These are phyloP conservation scores for Trichoderma harzianum DNA, from an alignment of 2,329 filamentous ascomycete genomes.

Conservation along the genomic window DNA sequence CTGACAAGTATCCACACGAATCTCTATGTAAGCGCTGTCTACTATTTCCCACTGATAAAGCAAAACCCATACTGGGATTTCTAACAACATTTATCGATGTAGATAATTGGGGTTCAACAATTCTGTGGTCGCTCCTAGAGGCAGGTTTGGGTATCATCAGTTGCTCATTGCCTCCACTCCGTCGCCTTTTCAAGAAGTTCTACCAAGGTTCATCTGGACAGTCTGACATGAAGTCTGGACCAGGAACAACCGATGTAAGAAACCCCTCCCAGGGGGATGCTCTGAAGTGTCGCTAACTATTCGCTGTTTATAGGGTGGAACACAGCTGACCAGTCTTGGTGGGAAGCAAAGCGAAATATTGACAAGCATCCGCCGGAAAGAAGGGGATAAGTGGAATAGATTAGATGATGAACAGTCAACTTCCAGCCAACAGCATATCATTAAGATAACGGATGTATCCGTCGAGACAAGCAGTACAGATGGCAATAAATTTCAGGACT, in stretches of 20 bases:
- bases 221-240: background rate
- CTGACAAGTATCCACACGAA: background rate
- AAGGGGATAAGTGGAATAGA: background rate
- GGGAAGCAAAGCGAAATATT: background rate
- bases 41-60: background rate
- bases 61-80: background rate
- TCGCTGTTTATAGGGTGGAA: background rate
- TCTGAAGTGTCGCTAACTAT: background rate
- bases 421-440: background rate
- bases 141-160: background rate
- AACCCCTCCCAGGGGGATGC: background rate
- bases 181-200: background rate
- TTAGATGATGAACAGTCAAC: background rate
- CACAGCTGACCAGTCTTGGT: background rate
- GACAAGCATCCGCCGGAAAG: background rate
- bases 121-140: background rate
- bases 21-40: background rate
- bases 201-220: background rate
- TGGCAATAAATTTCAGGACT: background rate
- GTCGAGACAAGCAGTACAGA: background rate
- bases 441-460: background rate
- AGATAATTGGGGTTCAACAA: background rate
- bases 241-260: background rate
- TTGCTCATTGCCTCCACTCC: background rate
- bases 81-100: background rate